Base-by-base conservation (phyloP, 1,284 basidiomycete species). In the Ceratobasidium sp. region DNA sequence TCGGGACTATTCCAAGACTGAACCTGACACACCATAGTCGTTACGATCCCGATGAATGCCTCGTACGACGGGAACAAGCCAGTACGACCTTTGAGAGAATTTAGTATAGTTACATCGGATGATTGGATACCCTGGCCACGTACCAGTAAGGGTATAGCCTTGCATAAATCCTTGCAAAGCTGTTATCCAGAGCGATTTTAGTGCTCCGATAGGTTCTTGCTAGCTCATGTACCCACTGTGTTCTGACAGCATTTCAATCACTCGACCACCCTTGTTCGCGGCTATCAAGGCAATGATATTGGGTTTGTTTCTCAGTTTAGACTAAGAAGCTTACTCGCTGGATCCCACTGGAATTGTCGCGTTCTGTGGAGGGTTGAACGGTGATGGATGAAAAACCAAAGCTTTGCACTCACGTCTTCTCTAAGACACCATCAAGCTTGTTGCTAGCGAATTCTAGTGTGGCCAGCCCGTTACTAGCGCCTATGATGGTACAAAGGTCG, bases 11-110 rank as follows among this genome's bases (percentile, higher is more conserved):
- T 82, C 18, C 58, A 81, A 13, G 46, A 73, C n/a, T 4, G 46
- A 18, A 69, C 46, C 20, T 63, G 53, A 39, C 85, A 83, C 42
- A 86, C 84, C 86, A 87, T 87, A 23, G 86, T 86, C n/a, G 84
- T 84, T 23, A 87, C 85, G 78, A 87, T 87, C 67, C 93, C 93
- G 64, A 96, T 86, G 88, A 95, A 96, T 0, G 94, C 93, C 85
- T 97, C 96, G 85, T 97, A 97, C 63, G 91, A 93, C 1, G 95
- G 95, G 90, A 97, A 95, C 40, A 97, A 87, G 33, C 90, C 94
- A 1, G 94, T 94, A 51, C 95, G 89, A 20, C 95, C 87, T 20
- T 86, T 86, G n/a, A 3, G 10, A 3, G 46, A 20, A 83, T 67
- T 18, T 12, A 40, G n/a, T 23, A 46, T 76, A 39, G 51, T 70